phyloP scores from a whole-genome alignment of 192 early-diverging fungal species.

The Coemansia sp. region DNA sequence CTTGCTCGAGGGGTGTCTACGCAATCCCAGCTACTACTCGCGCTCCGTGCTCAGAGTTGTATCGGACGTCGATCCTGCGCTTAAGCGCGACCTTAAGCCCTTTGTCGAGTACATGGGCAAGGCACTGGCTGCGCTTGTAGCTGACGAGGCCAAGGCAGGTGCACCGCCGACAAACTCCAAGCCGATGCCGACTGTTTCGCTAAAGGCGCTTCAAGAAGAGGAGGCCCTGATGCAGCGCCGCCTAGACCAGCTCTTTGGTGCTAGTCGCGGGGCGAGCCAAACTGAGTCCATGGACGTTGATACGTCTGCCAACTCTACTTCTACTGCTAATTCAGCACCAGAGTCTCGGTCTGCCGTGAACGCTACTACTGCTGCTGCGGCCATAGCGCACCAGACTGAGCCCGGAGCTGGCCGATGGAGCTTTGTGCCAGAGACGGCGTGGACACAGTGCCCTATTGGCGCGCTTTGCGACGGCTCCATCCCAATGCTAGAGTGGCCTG shows the following conservation, averaged over 20 bases:
- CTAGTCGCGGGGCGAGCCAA: constrained; percentile 6
- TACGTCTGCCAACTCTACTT: not conserved
- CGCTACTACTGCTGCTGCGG: not conserved
- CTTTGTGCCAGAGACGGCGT: constrained; percentile 17
- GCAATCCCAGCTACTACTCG: constrained; percentile 62
- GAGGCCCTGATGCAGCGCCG: constrained; percentile 39
- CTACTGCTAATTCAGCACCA: constrained; percentile 2
- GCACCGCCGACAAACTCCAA: not conserved
- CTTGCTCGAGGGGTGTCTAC: constrained; percentile 64
- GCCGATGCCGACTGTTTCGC: constrained; percentile 1
- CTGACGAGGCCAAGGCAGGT: constrained; percentile 12
- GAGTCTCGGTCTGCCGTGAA: not conserved
- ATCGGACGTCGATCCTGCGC: constrained; percentile 25
- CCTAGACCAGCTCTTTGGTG: constrained; percentile 24
- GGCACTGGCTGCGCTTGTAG: constrained; percentile 48
- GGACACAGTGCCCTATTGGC: constrained; percentile 40
- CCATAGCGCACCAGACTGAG: not conserved
- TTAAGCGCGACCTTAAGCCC: constrained; percentile 44
- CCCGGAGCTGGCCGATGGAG: constrained; percentile 24
- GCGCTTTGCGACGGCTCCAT: constrained; percentile 26
- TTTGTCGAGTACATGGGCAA: constrained; percentile 59
- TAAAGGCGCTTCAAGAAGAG: constrained; percentile 31
- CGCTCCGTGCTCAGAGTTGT: constrained; percentile 45
- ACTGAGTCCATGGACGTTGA: constrained; percentile 21
- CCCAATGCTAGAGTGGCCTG: constrained; percentile 45